A percentile compares a stretch with the other conserved stretches of the same genome.
phyloP scores from a whole-genome alignment of 805 yeast genomes.

The Suhomyces emberorum region DNA sequence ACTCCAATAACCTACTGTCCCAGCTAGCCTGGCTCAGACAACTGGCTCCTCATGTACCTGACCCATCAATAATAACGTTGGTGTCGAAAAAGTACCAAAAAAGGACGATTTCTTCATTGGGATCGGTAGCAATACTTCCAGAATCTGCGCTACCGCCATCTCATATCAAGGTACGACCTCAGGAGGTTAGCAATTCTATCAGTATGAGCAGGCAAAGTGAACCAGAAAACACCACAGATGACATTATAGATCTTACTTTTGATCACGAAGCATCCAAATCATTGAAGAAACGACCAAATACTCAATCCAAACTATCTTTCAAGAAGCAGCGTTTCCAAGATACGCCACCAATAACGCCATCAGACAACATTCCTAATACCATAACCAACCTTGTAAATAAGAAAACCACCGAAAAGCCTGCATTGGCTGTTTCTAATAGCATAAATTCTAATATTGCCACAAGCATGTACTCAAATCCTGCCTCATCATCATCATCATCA shows the following conservation, averaged over 20 bases:
- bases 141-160: neutral
- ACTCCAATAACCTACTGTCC: conserved; percentile 11
- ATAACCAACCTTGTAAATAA: too few relatives aligned
- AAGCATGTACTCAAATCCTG: too few relatives aligned
- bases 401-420: too few relatives aligned
- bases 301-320: neutral
- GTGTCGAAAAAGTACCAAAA: conserved; percentile 7
- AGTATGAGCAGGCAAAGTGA: neutral
- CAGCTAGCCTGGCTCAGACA: conserved; percentile 13
- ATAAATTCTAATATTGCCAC: too few relatives aligned
- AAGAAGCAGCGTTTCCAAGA: too few relatives aligned
- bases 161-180: neutral
- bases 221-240: neutral
- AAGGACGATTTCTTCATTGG: neutral
- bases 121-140: neutral
- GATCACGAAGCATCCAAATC: neutral
- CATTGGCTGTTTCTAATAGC: too few relatives aligned
- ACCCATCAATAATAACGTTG: conserved; percentile 5
- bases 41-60: conserved; percentile 11
- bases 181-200: neutral
- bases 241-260: conserved; percentile 1
- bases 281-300: neutral
- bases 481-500: too few relatives aligned
- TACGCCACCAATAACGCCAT: too few relatives aligned
- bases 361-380: too few relatives aligned